Percentiles rank a stretch among this genome's conserved stretches.
Evolutionary conservation across 176 grass and related monocot genomes (phyloP).

Genomic region (Triticum urartu): DNA sequence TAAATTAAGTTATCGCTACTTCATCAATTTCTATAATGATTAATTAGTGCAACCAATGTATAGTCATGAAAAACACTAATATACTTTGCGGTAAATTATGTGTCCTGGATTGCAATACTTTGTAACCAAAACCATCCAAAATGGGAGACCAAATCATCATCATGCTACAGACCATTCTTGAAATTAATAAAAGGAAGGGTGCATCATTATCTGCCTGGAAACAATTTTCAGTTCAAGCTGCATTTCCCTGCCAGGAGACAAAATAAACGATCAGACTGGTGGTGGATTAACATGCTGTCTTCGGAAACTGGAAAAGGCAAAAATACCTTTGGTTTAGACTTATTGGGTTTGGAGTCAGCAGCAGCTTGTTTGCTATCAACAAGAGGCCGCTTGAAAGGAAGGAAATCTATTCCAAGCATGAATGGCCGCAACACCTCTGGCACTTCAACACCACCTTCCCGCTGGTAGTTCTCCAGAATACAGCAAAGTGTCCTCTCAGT

Average conservation of each 20-base stretch:
- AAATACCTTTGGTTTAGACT: constrained; percentile 64
- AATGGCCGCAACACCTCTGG: constrained; percentile 64
- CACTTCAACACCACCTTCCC: constrained; percentile 70
- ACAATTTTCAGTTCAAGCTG: constrained; percentile 10
- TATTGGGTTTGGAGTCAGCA: constrained; percentile 56
- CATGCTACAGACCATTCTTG: not conserved
- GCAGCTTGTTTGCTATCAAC: constrained; percentile 48
- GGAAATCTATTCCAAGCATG: constrained; percentile 71
- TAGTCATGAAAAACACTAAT: not conserved
- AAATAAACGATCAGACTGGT: not conserved
- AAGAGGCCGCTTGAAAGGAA: constrained; percentile 69
- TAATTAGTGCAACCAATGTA: not conserved
- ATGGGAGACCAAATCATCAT: not conserved
- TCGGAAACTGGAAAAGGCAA: not conserved
- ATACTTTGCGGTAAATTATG: not conserved
- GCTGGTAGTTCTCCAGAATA: constrained; percentile 83
- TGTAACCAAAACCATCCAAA: constrained; percentile 5
- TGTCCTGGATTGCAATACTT: not conserved
- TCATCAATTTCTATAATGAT: not conserved
- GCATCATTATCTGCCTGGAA: not conserved
- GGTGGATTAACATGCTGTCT: not conserved
- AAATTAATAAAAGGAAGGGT: not conserved
- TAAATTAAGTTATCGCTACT: not conserved
- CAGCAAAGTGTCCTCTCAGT: constrained; percentile 91
- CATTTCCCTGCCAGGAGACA: constrained; percentile 35